A percentile compares a stretch with the other conserved stretches of the same genome.
These are phyloP conservation scores for Penicillium sp. DNA, from an alignment of 2,329 filamentous ascomycete species.

Conservation along the genomic window DNA sequence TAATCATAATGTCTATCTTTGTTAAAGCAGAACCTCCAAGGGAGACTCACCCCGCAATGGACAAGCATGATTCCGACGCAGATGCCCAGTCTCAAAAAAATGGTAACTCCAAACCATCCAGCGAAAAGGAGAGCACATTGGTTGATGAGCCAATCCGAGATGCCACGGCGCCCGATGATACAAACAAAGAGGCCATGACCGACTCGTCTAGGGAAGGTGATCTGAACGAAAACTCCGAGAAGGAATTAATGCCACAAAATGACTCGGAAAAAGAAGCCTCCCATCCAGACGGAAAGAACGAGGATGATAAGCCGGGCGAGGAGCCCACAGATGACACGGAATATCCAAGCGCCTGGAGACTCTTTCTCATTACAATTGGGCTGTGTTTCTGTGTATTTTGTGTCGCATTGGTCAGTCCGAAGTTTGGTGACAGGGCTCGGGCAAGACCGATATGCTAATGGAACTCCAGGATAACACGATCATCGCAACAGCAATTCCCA, in stretches of 20 bases:
- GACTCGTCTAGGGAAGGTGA: slow-evolving; percentile 19
- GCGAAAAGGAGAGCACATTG: slow-evolving; percentile 25
- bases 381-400: slow-evolving; percentile 43
- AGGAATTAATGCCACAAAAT: slow-evolving; percentile 5
- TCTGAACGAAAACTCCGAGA: slow-evolving; percentile 7
- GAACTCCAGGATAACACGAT: slow-evolving; percentile 42
- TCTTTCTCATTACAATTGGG: slow-evolving; percentile 37
- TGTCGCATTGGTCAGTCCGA: slow-evolving; percentile 35
- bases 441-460: neutral
- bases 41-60: slow-evolving; percentile 2
- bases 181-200: slow-evolving; percentile 8
- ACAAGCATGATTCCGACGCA: slow-evolving; percentile 2
- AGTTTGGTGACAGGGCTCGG: neutral
- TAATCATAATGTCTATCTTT: slow-evolving; percentile 15
- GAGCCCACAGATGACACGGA: slow-evolving; percentile 20
- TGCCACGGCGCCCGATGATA: neutral
- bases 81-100: slow-evolving; percentile 4
- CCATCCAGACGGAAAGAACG: slow-evolving; percentile 2
- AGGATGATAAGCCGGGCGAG: slow-evolving; percentile 9
- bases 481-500: slow-evolving; percentile 50
- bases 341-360: slow-evolving; percentile 35
- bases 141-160: slow-evolving; percentile 11
- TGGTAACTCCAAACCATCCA: slow-evolving; percentile 14
- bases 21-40: slow-evolving; percentile 10
- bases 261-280: slow-evolving; percentile 5